A percentile compares a stretch with the other conserved stretches of the same genome.
phyloP scores from a whole-genome alignment of 495 filamentous ascomycete species.

The Aspergillus panamensis region DNA sequence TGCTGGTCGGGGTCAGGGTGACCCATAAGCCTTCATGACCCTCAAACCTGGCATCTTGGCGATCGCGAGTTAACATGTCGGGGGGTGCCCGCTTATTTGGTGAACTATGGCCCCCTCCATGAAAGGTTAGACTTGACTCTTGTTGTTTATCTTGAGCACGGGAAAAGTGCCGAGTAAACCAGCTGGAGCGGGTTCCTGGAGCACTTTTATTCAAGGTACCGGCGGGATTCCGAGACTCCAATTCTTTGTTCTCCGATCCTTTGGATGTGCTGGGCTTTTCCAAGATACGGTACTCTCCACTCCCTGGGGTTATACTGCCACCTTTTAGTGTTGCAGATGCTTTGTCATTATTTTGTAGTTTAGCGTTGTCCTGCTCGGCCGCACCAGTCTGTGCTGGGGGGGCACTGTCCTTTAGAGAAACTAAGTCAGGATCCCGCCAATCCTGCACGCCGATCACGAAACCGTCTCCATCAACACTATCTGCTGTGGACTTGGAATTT shows the following conservation, averaged over 20 bases:
- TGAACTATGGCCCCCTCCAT: not conserved
- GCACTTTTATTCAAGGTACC: not conserved
- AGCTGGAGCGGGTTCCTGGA: constrained; percentile 11
- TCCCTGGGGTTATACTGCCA: constrained; percentile 72
- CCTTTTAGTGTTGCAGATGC: constrained; percentile 51
- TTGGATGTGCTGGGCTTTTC: constrained; percentile 30
- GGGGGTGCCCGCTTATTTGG: not conserved
- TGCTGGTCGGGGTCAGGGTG: constrained; percentile 83
- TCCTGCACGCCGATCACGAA: constrained; percentile 93
- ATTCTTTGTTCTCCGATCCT: constrained; percentile 15
- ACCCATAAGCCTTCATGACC: constrained; percentile 90
- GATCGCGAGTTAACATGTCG: constrained; percentile 13
- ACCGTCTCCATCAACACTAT: constrained; percentile 51
- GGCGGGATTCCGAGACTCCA: not conserved
- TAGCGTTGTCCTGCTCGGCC: constrained; percentile 23
- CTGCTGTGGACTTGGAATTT: constrained; percentile 21
- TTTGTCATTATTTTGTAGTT: constrained; percentile 25
- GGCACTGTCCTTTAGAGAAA: constrained; percentile 39
- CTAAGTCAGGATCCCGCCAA: constrained; percentile 83
- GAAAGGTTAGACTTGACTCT: constrained; percentile 12
- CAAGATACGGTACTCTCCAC: constrained; percentile 62
- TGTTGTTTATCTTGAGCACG: constrained; percentile 26
- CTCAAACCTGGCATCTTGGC: constrained; percentile 25
- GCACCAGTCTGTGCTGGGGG: constrained; percentile 27
- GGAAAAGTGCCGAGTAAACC: constrained; percentile 40